A percentile compares a stretch with the other conserved stretches of the same genome.
phyloP scores from a whole-genome alignment of 1,284 basidiomycete genomes.

The Ceratobasidium sp. region DNA sequence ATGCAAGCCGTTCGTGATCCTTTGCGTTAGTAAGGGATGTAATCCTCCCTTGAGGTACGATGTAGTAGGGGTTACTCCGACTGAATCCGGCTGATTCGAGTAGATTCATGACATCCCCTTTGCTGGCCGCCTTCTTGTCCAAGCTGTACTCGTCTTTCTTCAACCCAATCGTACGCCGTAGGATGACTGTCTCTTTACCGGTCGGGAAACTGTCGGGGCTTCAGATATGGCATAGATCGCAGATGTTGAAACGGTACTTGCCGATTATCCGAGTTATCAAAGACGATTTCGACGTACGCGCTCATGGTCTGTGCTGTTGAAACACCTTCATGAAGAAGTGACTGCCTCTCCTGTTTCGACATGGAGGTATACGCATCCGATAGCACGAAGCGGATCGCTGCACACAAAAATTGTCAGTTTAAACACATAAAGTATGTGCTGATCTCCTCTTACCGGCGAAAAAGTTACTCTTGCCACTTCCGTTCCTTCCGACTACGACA shows the following conservation, averaged over 20 bases:
- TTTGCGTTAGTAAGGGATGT: conserved; percentile 97
- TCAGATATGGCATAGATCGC: background rate
- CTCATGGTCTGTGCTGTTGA: conserved; percentile 87
- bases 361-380: conserved; percentile 97
- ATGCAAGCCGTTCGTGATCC: conserved; percentile 86
- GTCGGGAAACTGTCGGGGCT: conserved; percentile 68
- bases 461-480: conserved; percentile 96
- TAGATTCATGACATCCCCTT: conserved; percentile 96
- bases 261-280: conserved; percentile 87
- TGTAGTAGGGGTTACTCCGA: conserved; percentile 97
- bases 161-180: conserved; percentile 91
- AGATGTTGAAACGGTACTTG: background rate
- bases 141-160: conserved; percentile 99
- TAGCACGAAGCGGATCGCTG: conserved; percentile 94
- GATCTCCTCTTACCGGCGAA: conserved; percentile 71
- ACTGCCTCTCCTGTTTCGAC: conserved; percentile 89
- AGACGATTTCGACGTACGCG: conserved; percentile 88
- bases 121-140: conserved; percentile 92
- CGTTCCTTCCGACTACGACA: conserved; percentile 93
- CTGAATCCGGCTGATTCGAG: conserved; percentile 96
- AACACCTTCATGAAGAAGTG: conserved; percentile 90
- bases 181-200: conserved; percentile 79
- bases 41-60: conserved; percentile 97
- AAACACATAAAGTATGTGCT: background rate
- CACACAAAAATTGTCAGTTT: background rate